Conservation (phyloP, 1,139 yeast genomes). For the Scheffersomyces illinoinensis region DNA sequence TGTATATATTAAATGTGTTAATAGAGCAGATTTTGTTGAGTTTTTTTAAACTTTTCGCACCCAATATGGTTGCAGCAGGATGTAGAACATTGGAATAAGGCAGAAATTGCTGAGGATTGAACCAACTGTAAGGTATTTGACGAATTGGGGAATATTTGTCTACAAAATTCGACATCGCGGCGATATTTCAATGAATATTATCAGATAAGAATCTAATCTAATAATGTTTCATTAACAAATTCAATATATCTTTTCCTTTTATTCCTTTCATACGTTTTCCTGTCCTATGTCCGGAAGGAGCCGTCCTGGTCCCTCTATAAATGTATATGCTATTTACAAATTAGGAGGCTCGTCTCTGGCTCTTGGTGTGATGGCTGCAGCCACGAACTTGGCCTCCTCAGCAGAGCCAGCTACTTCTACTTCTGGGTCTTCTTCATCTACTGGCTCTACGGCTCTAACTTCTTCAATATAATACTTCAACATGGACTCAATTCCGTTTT, state of each 20-base stretch:
- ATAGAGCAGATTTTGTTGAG: background rate
- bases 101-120: too few species aligned
- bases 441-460: conserved; percentile 66
- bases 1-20: background rate
- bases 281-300: conserved; percentile 1
- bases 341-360: conserved; percentile 39
- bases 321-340: conserved; percentile 24
- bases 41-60: background rate
- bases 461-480: conserved; percentile 79
- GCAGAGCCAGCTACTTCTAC: conserved; percentile 25
- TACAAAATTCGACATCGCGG: too few species aligned
- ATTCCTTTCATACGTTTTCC: conserved; percentile 6
- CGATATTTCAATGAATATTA: background rate
- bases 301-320: conserved; percentile 9
- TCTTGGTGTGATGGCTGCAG: conserved; percentile 30
- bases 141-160: background rate
- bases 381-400: conserved; percentile 15
- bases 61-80: background rate
- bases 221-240: too few species aligned
- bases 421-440: conserved; percentile 50
- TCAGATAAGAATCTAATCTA: background rate
- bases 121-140: background rate
- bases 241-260: conserved; percentile 2
- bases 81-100: too few species aligned
- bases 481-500: conserved; percentile 82